Base-by-base conservation (phyloP, 2,329 filamentous ascomycete genomes). In the Calonectria henricotiae region DNA sequence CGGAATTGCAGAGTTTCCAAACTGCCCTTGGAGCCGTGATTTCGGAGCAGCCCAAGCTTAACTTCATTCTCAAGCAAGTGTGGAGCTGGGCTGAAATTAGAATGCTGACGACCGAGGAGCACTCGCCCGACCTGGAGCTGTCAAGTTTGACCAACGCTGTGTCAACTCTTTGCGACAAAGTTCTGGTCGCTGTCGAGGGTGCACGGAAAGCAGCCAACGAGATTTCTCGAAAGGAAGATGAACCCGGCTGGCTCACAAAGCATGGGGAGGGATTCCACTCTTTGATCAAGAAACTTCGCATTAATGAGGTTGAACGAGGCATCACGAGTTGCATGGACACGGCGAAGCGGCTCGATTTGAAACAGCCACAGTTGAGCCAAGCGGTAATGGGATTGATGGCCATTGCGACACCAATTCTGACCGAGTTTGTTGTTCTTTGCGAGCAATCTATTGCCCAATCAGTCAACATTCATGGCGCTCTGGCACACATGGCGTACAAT, bases 131-230 rank as follows among this genome's bases (percentile, higher is more conserved):
- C 2, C 67, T 75, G 27, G 75, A 79, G 20, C 69, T 85, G 17
- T 73, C 86, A 20, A 79, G 82, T 0, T 88, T 95, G 51, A 88
- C 90, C 47, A 82, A 86, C 15, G 84, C 86, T 4, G 81, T 94
- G 1, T 88, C 93, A 43, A 88, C 82, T 1, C 85, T 93, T n/a
- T 89, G 92, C 55, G 93, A 97, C 80, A 89, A 90, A 61, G 89
- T 96, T 32, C 89, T 98, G 2, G 92, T 96, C 41, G 92, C 93
- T 1, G 87, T 97, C 58, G 94, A 98, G 80, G 90, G 91, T 72
- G 87, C 93, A 54, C 89, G 90, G 68, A 89, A 89, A 70, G 83
- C 86, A 2, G 83, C 90, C 9, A 81, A 84, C 12, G 84, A 85
- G 3, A 76, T 82, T 47, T 77, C 75, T 0, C 76, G 71, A 4